Evolutionary conservation across 2,329 filamentous ascomycete species (phyloP), one percentile per base, ranked within the genome.

Genomic region (Sarocladiaceae sp.): DNA sequence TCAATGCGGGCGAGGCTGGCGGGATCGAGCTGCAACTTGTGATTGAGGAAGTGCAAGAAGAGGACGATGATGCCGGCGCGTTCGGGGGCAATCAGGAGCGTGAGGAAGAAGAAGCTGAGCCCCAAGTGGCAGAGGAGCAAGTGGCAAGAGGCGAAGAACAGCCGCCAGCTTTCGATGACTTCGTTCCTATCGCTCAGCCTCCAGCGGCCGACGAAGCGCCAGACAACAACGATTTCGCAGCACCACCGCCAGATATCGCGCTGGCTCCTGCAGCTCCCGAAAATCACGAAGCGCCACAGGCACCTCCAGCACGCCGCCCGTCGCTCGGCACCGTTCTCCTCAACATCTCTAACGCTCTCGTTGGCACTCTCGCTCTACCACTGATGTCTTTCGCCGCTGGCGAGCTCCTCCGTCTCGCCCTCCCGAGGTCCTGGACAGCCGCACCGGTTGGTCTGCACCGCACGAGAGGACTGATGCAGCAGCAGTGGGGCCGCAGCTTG

Each of bases 401-500:
- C 34, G 84, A 89, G 55, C 57, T 88, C 1, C 69, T 97, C 26
- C 80, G 83, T 12, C 60, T 78, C 10, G 63, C 76, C 0, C 68
- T 95, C 1, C 91, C 91, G 0, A 67, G 67, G 27, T 67, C 77
- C 3, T 89, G 85, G 81, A 80, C 83, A 9, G 66, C 67, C 0
- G 63, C 65, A 7, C 62, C 47, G 50, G 11, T 23, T 3, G 3
- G 47, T 7, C 23, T 32, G 19, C 26, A 39, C 13, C 33, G 75
- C 3, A 77, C 78, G 0, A 41, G 19, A 29, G 83, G 85, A 0
- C 69, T 97, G 20, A 62, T 98, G 24, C 86, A 93, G 57, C 79
- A 85, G 53, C 80, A 83, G 47, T 97, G 93, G 88, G 93, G 89
- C 1, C 75, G 93, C 45, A 96, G 87, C 56, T 70, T 98, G 3